phyloP scores from a whole-genome alignment of 2,329 filamentous ascomycete genomes.

The Sordariomycetes sp. region DNA sequence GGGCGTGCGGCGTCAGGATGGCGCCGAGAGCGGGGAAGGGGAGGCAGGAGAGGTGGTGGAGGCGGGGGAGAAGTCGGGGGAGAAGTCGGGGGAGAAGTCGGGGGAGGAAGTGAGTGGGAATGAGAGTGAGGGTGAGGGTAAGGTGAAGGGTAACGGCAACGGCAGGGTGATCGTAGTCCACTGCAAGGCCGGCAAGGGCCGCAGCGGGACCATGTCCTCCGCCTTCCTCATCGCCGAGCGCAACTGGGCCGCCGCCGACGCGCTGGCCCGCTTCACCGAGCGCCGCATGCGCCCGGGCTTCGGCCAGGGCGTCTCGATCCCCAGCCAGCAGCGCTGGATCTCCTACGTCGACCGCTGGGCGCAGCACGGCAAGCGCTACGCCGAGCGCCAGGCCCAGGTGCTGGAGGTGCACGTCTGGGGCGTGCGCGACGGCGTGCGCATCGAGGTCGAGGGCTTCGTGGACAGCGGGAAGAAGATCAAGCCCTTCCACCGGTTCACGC shows the following conservation, averaged over 20 bases:
- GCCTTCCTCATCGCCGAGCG: conserved; percentile 87
- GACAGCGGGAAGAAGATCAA: conserved; percentile 87
- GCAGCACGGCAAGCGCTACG: conserved; percentile 61
- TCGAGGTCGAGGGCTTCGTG: conserved; percentile 73
- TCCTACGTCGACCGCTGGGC: conserved; percentile 85
- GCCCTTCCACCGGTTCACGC: conserved; percentile 69
- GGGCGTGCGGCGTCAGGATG: neutral
- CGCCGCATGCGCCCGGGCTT: conserved; percentile 83
- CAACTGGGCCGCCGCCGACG: conserved; percentile 43
- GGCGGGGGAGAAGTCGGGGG: neutral
- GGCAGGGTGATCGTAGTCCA: conserved; percentile 78
- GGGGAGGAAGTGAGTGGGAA: conserved; percentile 11
- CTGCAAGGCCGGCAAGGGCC: conserved; percentile 93
- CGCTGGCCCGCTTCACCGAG: conserved; percentile 56
- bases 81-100: conserved; percentile 12
- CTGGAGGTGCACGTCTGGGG: conserved; percentile 88
- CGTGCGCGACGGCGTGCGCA: conserved; percentile 74
- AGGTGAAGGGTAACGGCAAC: conserved; percentile 10
- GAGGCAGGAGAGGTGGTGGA: no score
- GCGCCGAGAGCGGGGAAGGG: conserved; percentile 10
- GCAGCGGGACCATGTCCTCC: conserved; percentile 79
- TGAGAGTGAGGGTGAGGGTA: conserved; percentile 11
- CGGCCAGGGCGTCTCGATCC: conserved; percentile 83
- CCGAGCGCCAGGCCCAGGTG: conserved; percentile 75
- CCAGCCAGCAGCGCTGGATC: conserved; percentile 81